Evolutionary conservation across 2,329 filamentous ascomycete genomes (phyloP), one percentile per base, ranked within the genome.

Genomic region (Neodidymelliopsis sp.): DNA sequence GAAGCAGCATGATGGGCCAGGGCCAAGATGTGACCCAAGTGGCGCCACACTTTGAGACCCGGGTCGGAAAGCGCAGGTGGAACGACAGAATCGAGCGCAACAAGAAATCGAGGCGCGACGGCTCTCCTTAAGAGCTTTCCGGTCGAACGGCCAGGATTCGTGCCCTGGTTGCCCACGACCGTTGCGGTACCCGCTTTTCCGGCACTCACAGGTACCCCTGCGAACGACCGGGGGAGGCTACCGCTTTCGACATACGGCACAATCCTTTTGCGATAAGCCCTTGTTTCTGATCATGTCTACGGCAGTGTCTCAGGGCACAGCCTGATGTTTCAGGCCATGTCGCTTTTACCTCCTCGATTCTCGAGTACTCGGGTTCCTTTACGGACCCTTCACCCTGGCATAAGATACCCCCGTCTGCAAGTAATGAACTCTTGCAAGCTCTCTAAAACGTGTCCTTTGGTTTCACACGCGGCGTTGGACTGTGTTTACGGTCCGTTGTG

Each of bases 31-130:
- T 90, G 33, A 80, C 83, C 46, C 80, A 82, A 15, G 84, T 89
- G 19, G 89, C 90, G 18, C 87, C 90, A 44, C 91, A 97, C 74
- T 95, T 92, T 67, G 91, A 97, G 75, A 94, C 90, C 3, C 85
- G 93, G 31, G 84, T 87, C 15, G 93, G 93, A 48, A 97, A 96
- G 80, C 83, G 90, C 19, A 76, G 73, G 63, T 79, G 77, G 77
- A 71, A 77, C 45, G 77, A 79, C 63, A 69, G 77, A 53, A 75
- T 71, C 60, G 77, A 77, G 69, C 70, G 60, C 51, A 65, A 66
- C 54, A 75, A 73, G 65, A 74, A 73, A 57, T 59, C 61, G 49
- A 66, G 63, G 67, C 69, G 69, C 55, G 68, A 72, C 33, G 60
- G 59, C 48, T 72, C 69, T 49, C 69, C 68, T 71, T 72, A 71